Evolutionary conservation across 495 filamentous ascomycete species (phyloP), one percentile per base, ranked within the genome.

Genomic region (Penicillium canescens): DNA sequence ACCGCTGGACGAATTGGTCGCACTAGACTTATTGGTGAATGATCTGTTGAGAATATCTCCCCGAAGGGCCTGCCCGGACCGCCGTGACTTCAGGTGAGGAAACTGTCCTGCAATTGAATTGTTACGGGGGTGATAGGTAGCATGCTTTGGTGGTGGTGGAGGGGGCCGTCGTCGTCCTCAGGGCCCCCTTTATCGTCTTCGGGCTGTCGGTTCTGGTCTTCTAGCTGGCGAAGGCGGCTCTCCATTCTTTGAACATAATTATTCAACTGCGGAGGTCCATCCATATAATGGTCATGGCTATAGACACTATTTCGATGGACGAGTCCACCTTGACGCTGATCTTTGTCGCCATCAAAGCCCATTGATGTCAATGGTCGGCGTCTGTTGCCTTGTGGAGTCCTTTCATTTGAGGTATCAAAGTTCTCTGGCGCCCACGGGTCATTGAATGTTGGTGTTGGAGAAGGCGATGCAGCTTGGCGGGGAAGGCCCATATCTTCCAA

Each of bases 171-270:
- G 47, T 82, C 81, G 12, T 75, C 72, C 16, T 77, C 76, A 14
- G 69, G 67, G 3, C 59, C 58, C 21, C 71, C 69, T 43, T 59
- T 46, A 26, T 69, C 63, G 21, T 78, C 71, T 3, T 71, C 67
- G 2, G 70, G 58, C n/a, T 62, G 63, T 40, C 67, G 64, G 39
- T 77, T 87, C 51, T 84, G 78, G 36, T 85, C 78, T 47, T 90
- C 86, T 76, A 91, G 83, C 39, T 82, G 83, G 20, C 82, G 84
- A 14, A 96, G 68, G 16, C 89, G 85, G 44, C 79, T 86, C 65
- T 97, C 92, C 89, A 96, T 96, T 23, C 90, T 78, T 61, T 93
- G 86, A 10, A 90, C 90, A 61, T 96, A 96, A 62, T 90, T 93
- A 57, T 83, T 86, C 11, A 94, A 68, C 51, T 91, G 81, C 14